These are phyloP conservation scores for Gossypium herbaceum DNA, from an alignment of 345 rosid genomes.

Conservation along the genomic window DNA sequence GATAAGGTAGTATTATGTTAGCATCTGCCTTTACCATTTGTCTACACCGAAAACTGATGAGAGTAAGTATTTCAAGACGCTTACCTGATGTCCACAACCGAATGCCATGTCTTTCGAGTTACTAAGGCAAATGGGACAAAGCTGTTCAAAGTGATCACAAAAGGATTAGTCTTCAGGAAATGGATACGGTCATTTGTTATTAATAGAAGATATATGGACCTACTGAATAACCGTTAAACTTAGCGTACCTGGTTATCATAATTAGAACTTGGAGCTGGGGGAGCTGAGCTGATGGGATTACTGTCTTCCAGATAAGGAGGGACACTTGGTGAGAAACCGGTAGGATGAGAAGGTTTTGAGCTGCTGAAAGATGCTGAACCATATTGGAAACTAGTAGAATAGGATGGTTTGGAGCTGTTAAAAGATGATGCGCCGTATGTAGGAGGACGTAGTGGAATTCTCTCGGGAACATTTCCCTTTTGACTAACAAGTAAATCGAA, in stretches of 20 bases:
- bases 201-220: not conserved
- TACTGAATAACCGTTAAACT: not conserved
- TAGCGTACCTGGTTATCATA: conserved; percentile 57
- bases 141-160: not conserved
- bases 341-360: not conserved
- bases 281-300: conserved; percentile 38
- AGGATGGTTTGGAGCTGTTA: conserved; percentile 34
- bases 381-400: conserved; percentile 36
- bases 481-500: not conserved
- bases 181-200: not conserved
- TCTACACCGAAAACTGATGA: not conserved
- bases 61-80: not conserved
- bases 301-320: conserved; percentile 42
- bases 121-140: not conserved
- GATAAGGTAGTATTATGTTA: not conserved
- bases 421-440: conserved; percentile 39
- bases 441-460: conserved; percentile 82
- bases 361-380: not conserved
- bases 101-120: conserved; percentile 2
- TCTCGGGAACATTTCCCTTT: conserved; percentile 27
- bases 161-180: not conserved
- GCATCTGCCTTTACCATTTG: not conserved
- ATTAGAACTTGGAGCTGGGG: conserved; percentile 42
- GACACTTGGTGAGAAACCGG: conserved; percentile 33
- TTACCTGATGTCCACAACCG: conserved; percentile 8